phyloP scores from a whole-genome alignment of 306 rosid species.

The Vigna reflexopilosa region DNA sequence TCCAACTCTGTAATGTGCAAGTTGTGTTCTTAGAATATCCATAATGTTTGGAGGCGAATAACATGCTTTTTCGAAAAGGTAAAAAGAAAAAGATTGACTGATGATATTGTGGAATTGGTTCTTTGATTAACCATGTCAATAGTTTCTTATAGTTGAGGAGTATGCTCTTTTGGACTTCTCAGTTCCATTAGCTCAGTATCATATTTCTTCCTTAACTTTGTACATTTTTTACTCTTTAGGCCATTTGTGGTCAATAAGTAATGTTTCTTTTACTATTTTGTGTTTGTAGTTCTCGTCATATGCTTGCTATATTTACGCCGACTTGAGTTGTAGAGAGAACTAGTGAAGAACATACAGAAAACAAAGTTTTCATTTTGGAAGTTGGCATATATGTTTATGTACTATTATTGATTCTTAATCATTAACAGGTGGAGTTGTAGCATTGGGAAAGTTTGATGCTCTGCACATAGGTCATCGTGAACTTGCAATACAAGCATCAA shows the following conservation, averaged over 20 bases:
- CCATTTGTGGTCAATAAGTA: background rate
- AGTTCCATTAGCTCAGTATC: slow-evolving; percentile 3
- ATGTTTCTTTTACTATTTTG: background rate
- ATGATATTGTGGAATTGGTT: slow-evolving; percentile 27
- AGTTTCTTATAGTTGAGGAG: slow-evolving; percentile 12
- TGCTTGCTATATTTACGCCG: background rate
- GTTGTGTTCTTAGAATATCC: slow-evolving; percentile 5
- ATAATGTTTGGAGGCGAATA: slow-evolving; percentile 21
- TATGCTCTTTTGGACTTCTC: background rate
- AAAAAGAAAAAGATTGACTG: background rate
- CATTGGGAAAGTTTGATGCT: slow-evolving; percentile 97
- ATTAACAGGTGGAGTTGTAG: slow-evolving; percentile 84
- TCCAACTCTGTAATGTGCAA: background rate
- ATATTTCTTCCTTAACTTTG: background rate
- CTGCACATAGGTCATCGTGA: slow-evolving; percentile 95
- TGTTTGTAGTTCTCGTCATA: background rate
- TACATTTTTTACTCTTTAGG: slow-evolving; percentile 3
- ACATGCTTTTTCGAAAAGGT: background rate
- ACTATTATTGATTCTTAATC: slow-evolving; percentile 33
- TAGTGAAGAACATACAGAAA: slow-evolving; percentile 17
- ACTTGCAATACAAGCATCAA: slow-evolving; percentile 95
- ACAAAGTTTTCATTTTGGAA: slow-evolving; percentile 22
- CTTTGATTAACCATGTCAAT: slow-evolving; percentile 23
- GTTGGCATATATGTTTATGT: background rate
- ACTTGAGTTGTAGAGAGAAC: slow-evolving; percentile 5